Percentiles rank a stretch among this genome's conserved stretches.
Evolutionary conservation across 2,329 filamentous ascomycete species (phyloP).

Genomic region (Hysterium pulicare): DNA sequence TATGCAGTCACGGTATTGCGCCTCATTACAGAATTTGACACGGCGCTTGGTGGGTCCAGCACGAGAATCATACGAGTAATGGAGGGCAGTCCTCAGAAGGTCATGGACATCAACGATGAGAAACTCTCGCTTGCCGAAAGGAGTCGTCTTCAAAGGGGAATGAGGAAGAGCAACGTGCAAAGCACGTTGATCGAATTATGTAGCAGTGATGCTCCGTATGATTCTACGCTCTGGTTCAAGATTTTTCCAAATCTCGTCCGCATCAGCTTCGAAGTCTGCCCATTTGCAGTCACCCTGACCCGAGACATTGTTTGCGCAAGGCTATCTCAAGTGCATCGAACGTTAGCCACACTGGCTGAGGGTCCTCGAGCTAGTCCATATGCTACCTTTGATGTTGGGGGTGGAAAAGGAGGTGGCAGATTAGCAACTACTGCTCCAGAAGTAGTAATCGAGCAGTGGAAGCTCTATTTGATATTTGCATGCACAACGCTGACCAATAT

Average conservation of each 20-base stretch:
- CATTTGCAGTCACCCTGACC: constrained; percentile 84
- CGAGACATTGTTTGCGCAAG: constrained; percentile 90
- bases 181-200: constrained; percentile 90
- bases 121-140: constrained; percentile 87
- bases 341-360: constrained; percentile 76
- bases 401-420: constrained; percentile 56
- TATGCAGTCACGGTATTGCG: constrained; percentile 91
- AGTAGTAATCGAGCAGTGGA: constrained; percentile 94
- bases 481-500: constrained; percentile 91
- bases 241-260: constrained; percentile 94
- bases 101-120: constrained; percentile 91
- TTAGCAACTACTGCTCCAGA: constrained; percentile 70
- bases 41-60: constrained; percentile 75
- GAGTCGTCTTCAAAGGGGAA: constrained; percentile 84
- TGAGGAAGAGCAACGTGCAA: constrained; percentile 77
- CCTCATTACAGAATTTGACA: constrained; percentile 90
- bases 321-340: constrained; percentile 87
- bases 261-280: constrained; percentile 85
- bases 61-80: constrained; percentile 86
- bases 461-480: constrained; percentile 92
- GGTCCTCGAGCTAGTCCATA: constrained; percentile 48
- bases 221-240: constrained; percentile 95
- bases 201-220: constrained; percentile 91
- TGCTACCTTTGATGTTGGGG: constrained; percentile 60
- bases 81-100: constrained; percentile 80